Evolutionary conservation across 305 asterid species (phyloP), one percentile per base, ranked within the genome.

Genomic region (Fraxinus dipetala): DNA sequence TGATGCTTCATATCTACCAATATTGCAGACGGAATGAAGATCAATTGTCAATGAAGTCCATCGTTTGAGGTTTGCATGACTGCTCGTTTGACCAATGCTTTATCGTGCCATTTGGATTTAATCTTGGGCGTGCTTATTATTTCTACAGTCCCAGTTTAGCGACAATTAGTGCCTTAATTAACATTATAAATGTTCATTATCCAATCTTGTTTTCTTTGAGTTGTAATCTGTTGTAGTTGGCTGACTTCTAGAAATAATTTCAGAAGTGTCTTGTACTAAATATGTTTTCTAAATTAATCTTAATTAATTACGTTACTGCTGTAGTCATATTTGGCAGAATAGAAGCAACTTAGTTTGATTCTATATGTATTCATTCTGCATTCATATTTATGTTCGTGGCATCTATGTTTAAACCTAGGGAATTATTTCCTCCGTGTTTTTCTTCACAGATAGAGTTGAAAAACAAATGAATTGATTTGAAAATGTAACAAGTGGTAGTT

Each of bases 1-100:
- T 6, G 67, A 22, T 22, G 24, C 36, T 36, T 22, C 32, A 16
- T 6, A 30, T 36, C 30, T 14, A 1, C 67, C 11, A 35, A 69
- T 56, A 63, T 43, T 43, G n/a, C 54, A 77, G 2, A n/a, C 6
- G 6, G 76, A 30, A 32, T 16, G 10, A 18, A 70, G 45, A 16
- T 70, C 76, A 70, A 1, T 72, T 54, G 75, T 77, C 75, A 78
- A 51, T 78, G 24, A n/a, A n/a, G 65, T 56, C 72, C 43, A 28
- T 26, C 72, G n/a, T 74, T 6, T 32, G 26, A 16, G 13, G 45
- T 32, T 70, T 32, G 76, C 45, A 16, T 6, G 24, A 70, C 76
- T 7, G 40, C 20, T 70, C 11, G 43, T 30, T 4, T 30, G 13
- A 6, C 45, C 75, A 70, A 31, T 14, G 43, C 75, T 31, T 30